A percentile compares a stretch with the other conserved stretches of the same genome.
phyloP scores from a whole-genome alignment of 441 rosid species.

The Mallotus repandus region DNA sequence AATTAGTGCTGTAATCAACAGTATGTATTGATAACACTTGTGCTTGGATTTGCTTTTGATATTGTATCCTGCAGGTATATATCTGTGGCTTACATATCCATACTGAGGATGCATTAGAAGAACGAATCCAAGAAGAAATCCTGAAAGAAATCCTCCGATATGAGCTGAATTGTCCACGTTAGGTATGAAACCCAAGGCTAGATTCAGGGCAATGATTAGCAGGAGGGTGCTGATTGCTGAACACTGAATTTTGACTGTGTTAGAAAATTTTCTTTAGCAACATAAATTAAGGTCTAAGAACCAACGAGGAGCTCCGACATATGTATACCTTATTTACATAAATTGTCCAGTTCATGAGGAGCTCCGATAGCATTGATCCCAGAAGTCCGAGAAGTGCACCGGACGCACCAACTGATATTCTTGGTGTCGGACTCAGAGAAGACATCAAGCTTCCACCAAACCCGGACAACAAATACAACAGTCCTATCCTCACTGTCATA shows the following conservation, averaged over 20 bases:
- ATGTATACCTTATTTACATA: conserved; percentile 65
- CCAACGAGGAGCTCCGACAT: no score
- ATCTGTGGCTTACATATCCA: conserved; percentile 64
- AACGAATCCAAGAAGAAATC: conserved; percentile 74
- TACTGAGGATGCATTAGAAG: conserved; percentile 78
- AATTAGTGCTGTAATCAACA: conserved; percentile 41
- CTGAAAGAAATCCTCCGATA: conserved; percentile 75
- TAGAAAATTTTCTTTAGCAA: not conserved
- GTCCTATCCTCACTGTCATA: conserved; percentile 65
- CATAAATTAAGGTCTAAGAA: not conserved
- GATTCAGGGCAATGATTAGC: conserved; percentile 57
- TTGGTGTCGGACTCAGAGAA: conserved; percentile 35
- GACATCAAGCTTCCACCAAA: conserved; percentile 83
- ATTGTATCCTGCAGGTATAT: conserved; percentile 65
- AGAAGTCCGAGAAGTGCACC: conserved; percentile 86
- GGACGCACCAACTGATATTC: conserved; percentile 76
- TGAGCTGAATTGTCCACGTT: conserved; percentile 83
- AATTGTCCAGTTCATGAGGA: conserved; percentile 80
- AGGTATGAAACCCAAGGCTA: conserved; percentile 64
- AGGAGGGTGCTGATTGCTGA: conserved; percentile 49
- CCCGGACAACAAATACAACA: conserved; percentile 63
- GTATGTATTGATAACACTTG: conserved; percentile 55
- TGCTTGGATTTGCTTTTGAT: conserved; percentile 55
- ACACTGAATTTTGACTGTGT: conserved; percentile 45
- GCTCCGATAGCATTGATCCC: conserved; percentile 88